Evolutionary conservation across 2,329 filamentous ascomycete species (phyloP), one percentile per base, ranked within the genome.

Genomic region (Zasmidium citrigriseum): DNA sequence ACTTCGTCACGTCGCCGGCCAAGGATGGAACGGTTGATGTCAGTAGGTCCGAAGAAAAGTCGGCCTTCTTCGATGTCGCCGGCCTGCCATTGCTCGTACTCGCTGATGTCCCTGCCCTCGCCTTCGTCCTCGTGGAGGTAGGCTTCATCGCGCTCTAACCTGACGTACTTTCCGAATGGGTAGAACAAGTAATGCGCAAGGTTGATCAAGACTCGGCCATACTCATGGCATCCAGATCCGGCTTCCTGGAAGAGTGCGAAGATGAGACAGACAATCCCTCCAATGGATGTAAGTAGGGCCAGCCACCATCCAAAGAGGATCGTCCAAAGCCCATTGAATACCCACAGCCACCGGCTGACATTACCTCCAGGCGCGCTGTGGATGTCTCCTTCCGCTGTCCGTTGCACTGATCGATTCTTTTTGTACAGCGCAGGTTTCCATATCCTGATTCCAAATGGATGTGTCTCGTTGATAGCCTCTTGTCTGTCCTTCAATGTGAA

Each of bases 341-440:
- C 79, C 53, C 95, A 83, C 45, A 99, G 80, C 86, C 93, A 93
- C 59, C 78, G 85, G 75, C 87, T 93, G 62, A 98, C 93, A 67
- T 87, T 87, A 18, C 91, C 90, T 21, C 95, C 95, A 0, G 95
- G 95, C 1, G 91, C 87, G 2, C 93, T 98, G 78, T 99, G 95
- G 59, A 99, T 98, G 74, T 99, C 95, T 14, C 90, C 93, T 77
- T 98, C 93, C 4, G 95, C 95, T 48, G 88, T 96, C 76, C 96
- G 95, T 74, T 98, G 92, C 38, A 99, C 96, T 1, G 95, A 99
- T 57, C 95, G 88, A 68, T 89, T 88, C 76, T 99, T 99, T 78
- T 99, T 99, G 83, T 99, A 99, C 63, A 99, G 76, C 1, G 95
- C 96, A 46, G 95, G 95, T 76, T 99, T 99, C 95, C 95, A 99